Base-by-base conservation (phyloP, 2,329 filamentous ascomycete genomes). In the Colletotrichum sojae region DNA sequence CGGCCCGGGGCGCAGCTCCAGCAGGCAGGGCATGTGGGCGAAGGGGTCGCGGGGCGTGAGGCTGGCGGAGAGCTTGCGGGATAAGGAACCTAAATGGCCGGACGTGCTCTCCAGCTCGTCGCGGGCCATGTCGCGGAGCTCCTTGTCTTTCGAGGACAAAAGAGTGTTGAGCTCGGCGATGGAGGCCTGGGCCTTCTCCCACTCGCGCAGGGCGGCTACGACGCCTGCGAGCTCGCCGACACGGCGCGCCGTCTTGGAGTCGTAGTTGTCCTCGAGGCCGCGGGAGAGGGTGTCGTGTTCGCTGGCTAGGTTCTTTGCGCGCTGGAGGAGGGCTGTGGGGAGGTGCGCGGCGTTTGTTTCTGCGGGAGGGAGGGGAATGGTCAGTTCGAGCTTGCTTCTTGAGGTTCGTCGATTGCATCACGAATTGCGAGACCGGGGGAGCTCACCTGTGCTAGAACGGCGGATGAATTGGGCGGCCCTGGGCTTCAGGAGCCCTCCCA, bases 41-140 rank as follows among this genome's bases (percentile, higher is more conserved):
- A 98, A 99, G 3, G 95, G 93, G 78, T 99, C 95, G 48, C 90
- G 89, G 1, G 96, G 96, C 16, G 97, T 92, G 61, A 99, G 86
- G 53, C 92, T 90, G 22, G 87, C 89, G 27, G 94, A 94, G 51
- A 99, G 86, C 43, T 88, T 88, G 45, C 86, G 86, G 0, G 90
- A 90, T 27, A 97, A 87, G 0, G 81, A 77, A 3, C 87, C 84
- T 25, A 98, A 86, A 67, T 88, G 84, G 6, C 85, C 81, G 16
- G 86, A 83, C 12, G 93, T 94, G 3, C 86, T 79, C n/a, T 84
- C 82, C 9, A 98, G 85, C 78, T 99, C 96, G 72, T 97, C 94
- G n/a, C 86, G 83, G 12, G 97, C 90, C 61, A 99, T 86, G 9
- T 90, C 85, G 12, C 91, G 89, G 60, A 99, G 88, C 80, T 98